phyloP scores from a whole-genome alignment of 345 rosid species.

The Salix dunnii region DNA sequence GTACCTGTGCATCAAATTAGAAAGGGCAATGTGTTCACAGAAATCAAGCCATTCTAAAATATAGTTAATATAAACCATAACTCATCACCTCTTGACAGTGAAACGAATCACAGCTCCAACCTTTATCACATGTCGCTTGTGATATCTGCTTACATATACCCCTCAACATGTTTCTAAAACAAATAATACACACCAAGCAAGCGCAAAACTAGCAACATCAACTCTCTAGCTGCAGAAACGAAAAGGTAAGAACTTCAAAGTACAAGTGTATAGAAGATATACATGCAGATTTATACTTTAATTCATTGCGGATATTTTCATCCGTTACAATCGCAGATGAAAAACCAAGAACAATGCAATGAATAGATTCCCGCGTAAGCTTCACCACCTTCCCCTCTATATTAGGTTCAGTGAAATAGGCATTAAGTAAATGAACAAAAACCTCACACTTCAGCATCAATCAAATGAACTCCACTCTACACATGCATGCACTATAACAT shows the following conservation, averaged over 20 bases:
- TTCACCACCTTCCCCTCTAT: constrained; percentile 79
- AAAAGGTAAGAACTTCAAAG: neutral
- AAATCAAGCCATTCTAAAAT: neutral
- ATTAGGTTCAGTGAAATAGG: constrained; percentile 1
- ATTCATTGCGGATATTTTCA: constrained; percentile 66
- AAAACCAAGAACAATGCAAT: constrained; percentile 73
- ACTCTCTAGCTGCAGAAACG: neutral
- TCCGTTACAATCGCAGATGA: constrained; percentile 65
- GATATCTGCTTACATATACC: constrained; percentile 47
- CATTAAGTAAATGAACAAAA: neutral
- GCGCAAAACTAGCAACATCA: neutral
- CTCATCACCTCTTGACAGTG: constrained; percentile 64
- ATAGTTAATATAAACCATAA: neutral
- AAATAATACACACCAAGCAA: neutral
- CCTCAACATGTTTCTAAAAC: constrained; percentile 51
- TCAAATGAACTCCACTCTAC: neutral
- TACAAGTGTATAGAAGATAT: neutral
- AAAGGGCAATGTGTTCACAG: neutral
- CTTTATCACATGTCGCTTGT: constrained; percentile 59
- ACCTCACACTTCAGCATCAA: constrained; percentile 9
- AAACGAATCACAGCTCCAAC: constrained; percentile 71
- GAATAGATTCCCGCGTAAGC: constrained; percentile 64
- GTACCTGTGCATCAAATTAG: neutral
- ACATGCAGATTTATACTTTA: constrained; percentile 50
- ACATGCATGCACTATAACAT: neutral